Evolutionary conservation across 208 protist species (phyloP).

Genomic region (Leishmania arabica): DNA sequence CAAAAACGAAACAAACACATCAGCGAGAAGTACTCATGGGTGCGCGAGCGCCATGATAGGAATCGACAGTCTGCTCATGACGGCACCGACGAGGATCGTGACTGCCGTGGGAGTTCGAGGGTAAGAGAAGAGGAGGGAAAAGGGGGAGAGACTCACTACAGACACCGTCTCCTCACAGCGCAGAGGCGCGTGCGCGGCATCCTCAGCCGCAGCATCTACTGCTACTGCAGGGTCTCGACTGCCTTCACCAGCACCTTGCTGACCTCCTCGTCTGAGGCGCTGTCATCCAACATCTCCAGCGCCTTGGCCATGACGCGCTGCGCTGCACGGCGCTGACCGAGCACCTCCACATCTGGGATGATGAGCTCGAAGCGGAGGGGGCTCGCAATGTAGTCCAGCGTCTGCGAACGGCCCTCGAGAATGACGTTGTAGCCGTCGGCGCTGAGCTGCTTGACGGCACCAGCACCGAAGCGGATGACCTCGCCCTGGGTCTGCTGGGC

Average conservation of each 20-base stretch:
- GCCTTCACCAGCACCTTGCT: constrained; percentile 27
- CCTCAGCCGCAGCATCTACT: neutral
- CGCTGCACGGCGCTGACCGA: constrained; percentile 87
- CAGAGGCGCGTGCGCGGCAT: neutral
- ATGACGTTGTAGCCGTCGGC: constrained; percentile 88
- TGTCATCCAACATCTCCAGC: constrained; percentile 42
- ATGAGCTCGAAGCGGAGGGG: constrained; percentile 89
- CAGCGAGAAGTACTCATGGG: neutral
- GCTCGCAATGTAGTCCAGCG: constrained; percentile 86
- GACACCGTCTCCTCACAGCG: neutral
- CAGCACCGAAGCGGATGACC: constrained; percentile 83
- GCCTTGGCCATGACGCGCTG: constrained; percentile 90
- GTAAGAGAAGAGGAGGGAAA: neutral
- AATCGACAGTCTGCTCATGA: neutral
- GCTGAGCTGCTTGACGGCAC: constrained; percentile 70
- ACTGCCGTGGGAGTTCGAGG: neutral
- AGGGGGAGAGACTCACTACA: neutral
- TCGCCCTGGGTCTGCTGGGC: constrained; percentile 92
- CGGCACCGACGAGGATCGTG: neutral
- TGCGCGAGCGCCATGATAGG: neutral
- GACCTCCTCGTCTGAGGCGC: constrained; percentile 24
- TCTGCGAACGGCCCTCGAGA: constrained; percentile 89
- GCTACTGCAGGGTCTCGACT: constrained; percentile 26
- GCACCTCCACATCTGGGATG: constrained; percentile 64
- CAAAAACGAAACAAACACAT: neutral